These are phyloP conservation scores for Amanita muscaria DNA, from an alignment of 768 basidiomycete species.

Conservation along the genomic window DNA sequence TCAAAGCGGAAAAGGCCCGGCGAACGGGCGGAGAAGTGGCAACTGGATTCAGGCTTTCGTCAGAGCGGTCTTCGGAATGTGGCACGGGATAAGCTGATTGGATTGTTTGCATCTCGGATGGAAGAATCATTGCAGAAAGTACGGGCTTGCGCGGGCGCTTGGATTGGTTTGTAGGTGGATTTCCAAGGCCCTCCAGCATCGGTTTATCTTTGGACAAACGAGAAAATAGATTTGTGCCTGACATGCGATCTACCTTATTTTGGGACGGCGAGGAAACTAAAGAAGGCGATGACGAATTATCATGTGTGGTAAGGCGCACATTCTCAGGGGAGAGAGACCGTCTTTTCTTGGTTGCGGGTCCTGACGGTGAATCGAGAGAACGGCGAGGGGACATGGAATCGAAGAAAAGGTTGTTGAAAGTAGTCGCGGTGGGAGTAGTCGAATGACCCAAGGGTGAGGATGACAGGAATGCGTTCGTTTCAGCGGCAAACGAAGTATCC, in stretches of 20 bases:
- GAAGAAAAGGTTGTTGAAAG: conserved; percentile 56
- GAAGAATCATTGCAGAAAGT: conserved; percentile 52
- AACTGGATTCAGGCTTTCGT: not conserved
- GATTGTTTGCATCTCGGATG: conserved; percentile 28
- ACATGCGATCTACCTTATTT: conserved; percentile 38
- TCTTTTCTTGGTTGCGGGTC: conserved; percentile 41
- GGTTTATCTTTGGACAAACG: conserved; percentile 26
- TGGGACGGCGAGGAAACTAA: conserved; percentile 43
- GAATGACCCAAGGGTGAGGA: conserved; percentile 35
- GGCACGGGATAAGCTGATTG: conserved; percentile 37
- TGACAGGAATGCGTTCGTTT: conserved; percentile 20
- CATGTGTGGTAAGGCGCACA: conserved; percentile 27
- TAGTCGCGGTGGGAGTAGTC: conserved; percentile 41
- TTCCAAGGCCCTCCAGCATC: conserved; percentile 43
- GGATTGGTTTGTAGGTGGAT: conserved; percentile 40
- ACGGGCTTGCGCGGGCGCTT: conserved; percentile 61
- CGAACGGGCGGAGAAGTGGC: conserved; percentile 38
- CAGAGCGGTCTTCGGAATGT: conserved; percentile 15
- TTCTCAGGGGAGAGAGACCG: conserved; percentile 52
- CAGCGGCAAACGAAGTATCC: conserved; percentile 44
- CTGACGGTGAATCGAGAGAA: conserved; percentile 36
- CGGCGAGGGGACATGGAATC: conserved; percentile 43
- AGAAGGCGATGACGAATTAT: conserved; percentile 40
- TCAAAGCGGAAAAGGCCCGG: conserved; percentile 70
- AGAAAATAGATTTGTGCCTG: conserved; percentile 25